Evolutionary conservation across 2,329 filamentous ascomycete species (phyloP), one percentile per base, ranked within the genome.

Genomic region (Neonectria magnoliae): DNA sequence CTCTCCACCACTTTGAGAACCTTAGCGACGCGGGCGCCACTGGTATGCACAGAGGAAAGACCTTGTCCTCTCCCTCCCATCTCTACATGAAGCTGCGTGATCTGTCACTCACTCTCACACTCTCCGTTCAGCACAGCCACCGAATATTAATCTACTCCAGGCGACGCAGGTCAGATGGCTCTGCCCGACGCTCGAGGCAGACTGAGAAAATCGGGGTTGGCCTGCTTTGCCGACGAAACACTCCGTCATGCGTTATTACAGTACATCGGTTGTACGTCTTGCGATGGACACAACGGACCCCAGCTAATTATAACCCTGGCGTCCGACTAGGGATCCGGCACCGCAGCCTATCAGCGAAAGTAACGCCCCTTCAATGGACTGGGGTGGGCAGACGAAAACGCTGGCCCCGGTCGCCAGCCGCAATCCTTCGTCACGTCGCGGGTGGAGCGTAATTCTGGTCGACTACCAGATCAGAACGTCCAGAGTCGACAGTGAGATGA

Each of bases 161-260:
- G 42, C 44, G 25, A 52, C 44, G 36, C 44, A 58, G 45, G 56
- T 33, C 56, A 52, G 25, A 44, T 44, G 25, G 25, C 27, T 20
- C 38, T 41, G 36, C 47, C 45, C 33, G 16, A 33, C n/a, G 42
- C 42, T 38, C 36, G 18, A 45, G 45, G 50, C 29, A 63, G 45
- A 47, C 44, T 36, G 41, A 41, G 52, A 25, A 57, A 63, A 53
- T 45, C 25, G 41, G 22, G 44, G 55, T 44, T 57, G 52, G 44
- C 60, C 41, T 31, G 20, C 31, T 60, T 41, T 57, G 60, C 41
- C 50, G 61, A 65, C 63, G 60, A 73, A 71, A 66, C 55, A 22
- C 59, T 64, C 36, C 63, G 59, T 52, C 53, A 69, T 61, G 57
- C 67, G 62, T 62, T 48, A 67, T 67, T 65, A 62, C 62, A 70